Evolutionary conservation across 139 green algal species (phyloP).

Genomic region (Parachlorella kessleri): DNA sequence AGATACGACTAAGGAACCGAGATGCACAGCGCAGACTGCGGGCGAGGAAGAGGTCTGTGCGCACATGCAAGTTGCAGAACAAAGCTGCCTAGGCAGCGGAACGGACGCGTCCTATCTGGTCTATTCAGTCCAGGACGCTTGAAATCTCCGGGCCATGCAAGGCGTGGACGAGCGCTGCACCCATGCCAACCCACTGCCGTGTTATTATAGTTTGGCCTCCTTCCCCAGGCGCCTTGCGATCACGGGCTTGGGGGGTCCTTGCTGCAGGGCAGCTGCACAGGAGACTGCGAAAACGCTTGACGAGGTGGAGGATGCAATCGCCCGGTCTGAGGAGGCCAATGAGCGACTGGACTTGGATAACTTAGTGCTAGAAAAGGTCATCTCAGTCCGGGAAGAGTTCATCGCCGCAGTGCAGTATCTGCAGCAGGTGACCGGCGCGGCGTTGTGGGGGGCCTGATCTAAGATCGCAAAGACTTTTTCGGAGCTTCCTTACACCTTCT

Average conservation of each 20-base stretch:
- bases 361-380: neutral
- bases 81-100: too few species aligned
- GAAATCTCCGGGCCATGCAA: too few species aligned
- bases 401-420: neutral
- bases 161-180: too few species aligned
- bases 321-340: constrained; percentile 47
- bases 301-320: constrained; percentile 19
- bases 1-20: neutral
- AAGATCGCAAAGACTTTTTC: too few species aligned
- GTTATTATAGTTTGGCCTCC: neutral
- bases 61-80: neutral
- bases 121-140: too few species aligned
- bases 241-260: too few species aligned
- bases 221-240: too few species aligned
- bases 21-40: neutral
- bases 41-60: neutral
- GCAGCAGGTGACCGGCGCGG: neutral
- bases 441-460: too few species aligned
- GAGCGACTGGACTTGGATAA: constrained; percentile 11
- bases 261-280: neutral
- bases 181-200: neutral
- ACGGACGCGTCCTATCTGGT: too few species aligned
- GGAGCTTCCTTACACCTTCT: too few species aligned
- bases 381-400: neutral
- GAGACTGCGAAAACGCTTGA: neutral